Evolutionary conservation across 116 monocot genomes (phyloP), one percentile per base, ranked within the genome.

Genomic region (Phalaenopsis hybrid): DNA sequence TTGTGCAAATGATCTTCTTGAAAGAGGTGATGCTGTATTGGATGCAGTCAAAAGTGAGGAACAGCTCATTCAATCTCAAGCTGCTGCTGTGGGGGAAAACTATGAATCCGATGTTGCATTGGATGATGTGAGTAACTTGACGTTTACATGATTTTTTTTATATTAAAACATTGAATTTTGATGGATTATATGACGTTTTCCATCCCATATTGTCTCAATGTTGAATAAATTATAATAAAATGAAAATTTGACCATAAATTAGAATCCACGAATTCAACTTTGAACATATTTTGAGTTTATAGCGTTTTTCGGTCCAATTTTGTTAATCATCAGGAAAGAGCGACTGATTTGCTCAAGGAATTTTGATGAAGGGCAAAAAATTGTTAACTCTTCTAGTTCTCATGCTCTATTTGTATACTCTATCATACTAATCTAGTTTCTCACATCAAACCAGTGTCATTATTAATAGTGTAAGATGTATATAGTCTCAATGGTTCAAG

Each of bases 21-120:
- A 33, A 41, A 34, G 16, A 11, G 41, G 17, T 72, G 41, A 3
- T 72, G 41, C 16, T 33, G 15, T 72, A 1, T 11, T 34, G 33
- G 72, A 21, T 34, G 37, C 72, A 34, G 72, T 25, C 72, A 72
- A 72, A 41, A 16, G 37, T 4, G 3, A 72, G 25, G 6, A 72
- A 15, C 72, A 41, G 37, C 31, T 23, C 1, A 34, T 72, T 7
- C 72, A 72, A 41, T 12, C 41, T 41, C 72, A 72, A 72, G 72
- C 72, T 72, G 3, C 37, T 15, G 16, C 16, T 41, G 41, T 72
- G 16, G 72, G 41, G 37, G 72, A 72, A 41, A 72, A 72, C 72
- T 72, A 41, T 72, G 72, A 72, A 72, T 72, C 72, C 41, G 72
- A 72, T 37, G 0, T 72, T 72, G 72, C 72, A 41, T 72, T 72